Percentiles rank a stretch among this genome's conserved stretches.
Conservation (phyloP, 345 rosid species). For the Citrus unshiu region DNA sequence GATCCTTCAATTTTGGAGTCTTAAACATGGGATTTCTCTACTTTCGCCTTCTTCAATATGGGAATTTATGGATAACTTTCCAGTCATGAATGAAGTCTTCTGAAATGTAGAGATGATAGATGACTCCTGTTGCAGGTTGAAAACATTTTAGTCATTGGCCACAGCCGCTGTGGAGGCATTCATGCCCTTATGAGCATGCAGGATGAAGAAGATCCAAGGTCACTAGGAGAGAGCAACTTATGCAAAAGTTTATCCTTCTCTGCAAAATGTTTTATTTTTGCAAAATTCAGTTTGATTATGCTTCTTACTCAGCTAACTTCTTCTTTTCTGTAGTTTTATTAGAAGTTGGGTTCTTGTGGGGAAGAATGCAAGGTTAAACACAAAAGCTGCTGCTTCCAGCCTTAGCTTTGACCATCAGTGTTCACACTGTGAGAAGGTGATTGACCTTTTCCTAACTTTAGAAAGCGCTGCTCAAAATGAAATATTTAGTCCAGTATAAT, state of each 20-base stretch:
- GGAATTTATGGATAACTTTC: background rate
- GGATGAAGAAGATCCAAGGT: slow-evolving; percentile 77
- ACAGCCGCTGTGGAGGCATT: slow-evolving; percentile 96
- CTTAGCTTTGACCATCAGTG: slow-evolving; percentile 85
- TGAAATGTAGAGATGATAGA: background rate
- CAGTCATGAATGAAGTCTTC: background rate
- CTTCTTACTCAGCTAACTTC: background rate
- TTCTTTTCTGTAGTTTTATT: slow-evolving; percentile 65
- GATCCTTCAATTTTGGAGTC: background rate
- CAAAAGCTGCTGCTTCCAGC: slow-evolving; percentile 56
- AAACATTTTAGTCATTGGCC: slow-evolving; percentile 85
- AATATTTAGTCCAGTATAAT: background rate
- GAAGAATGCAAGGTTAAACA: slow-evolving; percentile 67
- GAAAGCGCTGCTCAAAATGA: background rate
- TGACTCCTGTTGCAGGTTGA: slow-evolving; percentile 58
- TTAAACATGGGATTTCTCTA: background rate
- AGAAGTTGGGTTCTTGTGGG: slow-evolving; percentile 79
- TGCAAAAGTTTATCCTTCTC: background rate
- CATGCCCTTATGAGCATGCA: slow-evolving; percentile 91
- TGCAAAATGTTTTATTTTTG: background rate
- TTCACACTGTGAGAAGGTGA: slow-evolving; percentile 93
- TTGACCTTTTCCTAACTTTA: background rate
- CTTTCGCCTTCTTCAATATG: background rate
- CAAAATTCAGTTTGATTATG: background rate
- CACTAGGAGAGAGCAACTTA: background rate